phyloP scores from a whole-genome alignment of 805 yeast genomes.

The Saccharomycopsis lassenensis region DNA sequence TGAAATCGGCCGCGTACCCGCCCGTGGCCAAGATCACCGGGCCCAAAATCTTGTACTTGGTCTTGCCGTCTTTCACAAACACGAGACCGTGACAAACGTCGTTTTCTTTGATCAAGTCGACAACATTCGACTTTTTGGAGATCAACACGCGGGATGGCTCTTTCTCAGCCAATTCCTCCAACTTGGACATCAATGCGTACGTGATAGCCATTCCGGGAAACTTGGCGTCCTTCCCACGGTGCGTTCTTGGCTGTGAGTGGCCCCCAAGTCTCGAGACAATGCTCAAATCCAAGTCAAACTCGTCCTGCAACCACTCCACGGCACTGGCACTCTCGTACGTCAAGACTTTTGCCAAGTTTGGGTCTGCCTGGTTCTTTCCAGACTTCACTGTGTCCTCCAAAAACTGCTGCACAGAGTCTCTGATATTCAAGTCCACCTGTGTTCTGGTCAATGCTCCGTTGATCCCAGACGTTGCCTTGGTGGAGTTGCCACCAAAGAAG shows the following conservation, averaged over 20 bases:
- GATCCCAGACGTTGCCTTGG: constrained; percentile 59
- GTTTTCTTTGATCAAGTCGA: constrained; percentile 30
- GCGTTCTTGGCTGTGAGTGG: constrained; percentile 71
- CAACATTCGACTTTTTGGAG: constrained; percentile 31
- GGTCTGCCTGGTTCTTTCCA: constrained; percentile 50
- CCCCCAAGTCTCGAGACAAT: constrained; percentile 74
- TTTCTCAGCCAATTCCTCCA: constrained; percentile 34
- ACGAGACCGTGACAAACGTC: constrained; percentile 18
- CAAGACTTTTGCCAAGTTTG: constrained; percentile 46
- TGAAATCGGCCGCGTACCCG: constrained; percentile 57
- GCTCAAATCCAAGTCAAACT: constrained; percentile 50
- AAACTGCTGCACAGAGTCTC: constrained; percentile 50
- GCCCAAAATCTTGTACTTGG: constrained; percentile 25
- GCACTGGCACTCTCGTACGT: constrained; percentile 56
- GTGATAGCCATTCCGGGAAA: constrained; percentile 62
- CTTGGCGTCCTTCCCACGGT: constrained; percentile 58
- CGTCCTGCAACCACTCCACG: constrained; percentile 60
- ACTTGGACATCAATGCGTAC: constrained; percentile 37
- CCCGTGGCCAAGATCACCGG: constrained; percentile 57
- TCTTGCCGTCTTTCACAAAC: constrained; percentile 12
- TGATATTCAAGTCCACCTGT: constrained; percentile 37
- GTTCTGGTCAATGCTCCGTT: constrained; percentile 63
- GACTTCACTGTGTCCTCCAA: constrained; percentile 57
- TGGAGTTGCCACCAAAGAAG: constrained; percentile 52
- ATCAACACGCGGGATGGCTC: constrained; percentile 34